Evolutionary conservation across 345 rosid genomes (phyloP).

Genomic region (Cardiospermum halicacabum): DNA sequence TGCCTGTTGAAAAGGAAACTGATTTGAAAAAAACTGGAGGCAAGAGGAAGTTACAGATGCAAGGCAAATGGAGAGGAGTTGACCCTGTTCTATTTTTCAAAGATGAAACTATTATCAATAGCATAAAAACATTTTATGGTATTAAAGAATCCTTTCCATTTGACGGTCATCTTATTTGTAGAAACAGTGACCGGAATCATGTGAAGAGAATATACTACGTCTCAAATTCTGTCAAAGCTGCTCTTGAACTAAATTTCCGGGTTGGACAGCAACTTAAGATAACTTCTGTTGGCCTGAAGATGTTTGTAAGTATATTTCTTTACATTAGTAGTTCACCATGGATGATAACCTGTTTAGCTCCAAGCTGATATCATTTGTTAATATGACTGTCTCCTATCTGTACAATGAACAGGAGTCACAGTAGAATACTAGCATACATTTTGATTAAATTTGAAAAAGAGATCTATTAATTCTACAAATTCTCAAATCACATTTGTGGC

Average conservation of each 20-base stretch:
- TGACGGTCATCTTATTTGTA: slow-evolving; percentile 64
- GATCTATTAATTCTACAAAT: slow-evolving; percentile 1
- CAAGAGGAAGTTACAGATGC: slow-evolving; percentile 83
- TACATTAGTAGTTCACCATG: background rate
- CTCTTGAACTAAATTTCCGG: slow-evolving; percentile 62
- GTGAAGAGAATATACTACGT: slow-evolving; percentile 94
- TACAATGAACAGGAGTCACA: background rate
- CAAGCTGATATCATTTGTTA: background rate
- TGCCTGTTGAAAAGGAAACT: slow-evolving; percentile 29
- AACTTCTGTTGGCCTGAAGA: slow-evolving; percentile 85
- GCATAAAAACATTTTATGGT: slow-evolving; percentile 78
- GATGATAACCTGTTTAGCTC: background rate
- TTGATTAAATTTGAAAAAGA: no score
- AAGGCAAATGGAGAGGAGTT: slow-evolving; percentile 92
- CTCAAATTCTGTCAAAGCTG: slow-evolving; percentile 75
- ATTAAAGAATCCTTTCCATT: slow-evolving; percentile 73
- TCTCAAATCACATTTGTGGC: background rate
- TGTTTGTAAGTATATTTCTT: slow-evolving; percentile 73
- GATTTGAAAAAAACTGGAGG: slow-evolving; percentile 36
- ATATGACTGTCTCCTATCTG: background rate
- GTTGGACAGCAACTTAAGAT: slow-evolving; percentile 86
- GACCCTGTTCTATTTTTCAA: slow-evolving; percentile 84
- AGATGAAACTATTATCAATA: slow-evolving; percentile 58
- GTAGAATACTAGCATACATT: no score
- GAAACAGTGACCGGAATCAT: slow-evolving; percentile 71